Base-by-base conservation (phyloP, 331 rosid species). In the Rhamnella rubrinervis region DNA sequence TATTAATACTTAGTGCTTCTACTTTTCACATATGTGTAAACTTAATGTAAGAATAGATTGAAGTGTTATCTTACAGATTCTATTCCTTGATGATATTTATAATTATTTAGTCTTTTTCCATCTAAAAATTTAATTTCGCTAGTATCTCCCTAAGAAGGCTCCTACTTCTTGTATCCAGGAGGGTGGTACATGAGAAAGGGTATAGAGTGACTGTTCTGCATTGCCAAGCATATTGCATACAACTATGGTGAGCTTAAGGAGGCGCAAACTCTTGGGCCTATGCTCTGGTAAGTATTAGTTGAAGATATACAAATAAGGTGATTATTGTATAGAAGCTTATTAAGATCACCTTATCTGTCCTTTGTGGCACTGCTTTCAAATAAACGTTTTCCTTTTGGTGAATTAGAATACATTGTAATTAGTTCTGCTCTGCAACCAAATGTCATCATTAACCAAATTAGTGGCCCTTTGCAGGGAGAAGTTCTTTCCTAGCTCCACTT, bases 191-290 rank as follows among this genome's bases (percentile, higher is more conserved):
- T 18, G 80, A 62, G 56, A 51, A 77, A 19, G 59, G 70, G 17
- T 23, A 19, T 18, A 58, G 26, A 55, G 74, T 61, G 70, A 73
- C 26, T 57, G 20, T 55, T 52, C 49, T 55, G 75, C 65, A 71
- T 66, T 71, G 72, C 61, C 75, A 81, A 63, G 70, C 80, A 71
- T 44, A 38, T 55, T 59, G 55, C 39, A 76, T 37, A 51, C 72
- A 83, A 78, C 46, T 59, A 91, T 95, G 97, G 98, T 93, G 79
- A 93, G 98, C 87, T 85, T 93, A 83, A 85, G 98, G 83, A 91
- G 97, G 82, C 96, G 97, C 75, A 91, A 91, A 83, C 96, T 93
- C 61, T 75, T 91, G 87, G 96, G 95, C 72, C 82, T 93, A 56
- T 89, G 89, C 83, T 75, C 95, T 60, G 98, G 98, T 93, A 81